Conservation (phyloP, 2,329 filamentous ascomycete species). For the Hawksworthiomyces lignivorus region DNA sequence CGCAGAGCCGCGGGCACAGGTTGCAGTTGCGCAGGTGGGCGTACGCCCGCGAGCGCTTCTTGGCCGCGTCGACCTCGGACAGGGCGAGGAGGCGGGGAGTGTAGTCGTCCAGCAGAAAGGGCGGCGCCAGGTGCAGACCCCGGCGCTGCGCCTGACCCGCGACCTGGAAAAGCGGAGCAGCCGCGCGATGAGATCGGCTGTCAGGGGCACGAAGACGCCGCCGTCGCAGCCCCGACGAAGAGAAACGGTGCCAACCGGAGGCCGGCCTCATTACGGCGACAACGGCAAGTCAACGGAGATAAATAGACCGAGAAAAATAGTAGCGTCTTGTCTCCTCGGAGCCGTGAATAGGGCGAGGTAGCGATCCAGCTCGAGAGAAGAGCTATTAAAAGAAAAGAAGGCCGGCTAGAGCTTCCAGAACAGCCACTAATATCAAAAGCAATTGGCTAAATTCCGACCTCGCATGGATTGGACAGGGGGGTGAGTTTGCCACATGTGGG, state of each 20-base stretch:
- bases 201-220: background rate
- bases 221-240: background rate
- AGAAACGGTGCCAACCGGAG: background rate
- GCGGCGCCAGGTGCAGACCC: slow-evolving; percentile 47
- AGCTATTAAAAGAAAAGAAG: background rate
- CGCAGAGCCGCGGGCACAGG: slow-evolving; percentile 68
- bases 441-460: no score
- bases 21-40: slow-evolving; percentile 73
- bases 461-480: no score
- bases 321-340: no score
- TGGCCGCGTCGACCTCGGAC: slow-evolving; percentile 58
- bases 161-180: no score
- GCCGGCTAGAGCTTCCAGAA: background rate
- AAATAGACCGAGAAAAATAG: no score
- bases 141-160: slow-evolving; percentile 1
- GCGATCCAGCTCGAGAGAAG: no score
- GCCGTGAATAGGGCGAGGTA: no score
- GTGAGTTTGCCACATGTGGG: no score
- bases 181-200: no score
- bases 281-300: no score
- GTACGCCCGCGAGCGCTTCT: slow-evolving; percentile 67
- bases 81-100: slow-evolving; percentile 64
- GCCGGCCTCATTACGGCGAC: background rate
- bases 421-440: slow-evolving; percentile 1
- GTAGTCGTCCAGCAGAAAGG: slow-evolving; percentile 68